Conservation (phyloP, 495 filamentous ascomycete species). For the Ramalina peruviana region DNA sequence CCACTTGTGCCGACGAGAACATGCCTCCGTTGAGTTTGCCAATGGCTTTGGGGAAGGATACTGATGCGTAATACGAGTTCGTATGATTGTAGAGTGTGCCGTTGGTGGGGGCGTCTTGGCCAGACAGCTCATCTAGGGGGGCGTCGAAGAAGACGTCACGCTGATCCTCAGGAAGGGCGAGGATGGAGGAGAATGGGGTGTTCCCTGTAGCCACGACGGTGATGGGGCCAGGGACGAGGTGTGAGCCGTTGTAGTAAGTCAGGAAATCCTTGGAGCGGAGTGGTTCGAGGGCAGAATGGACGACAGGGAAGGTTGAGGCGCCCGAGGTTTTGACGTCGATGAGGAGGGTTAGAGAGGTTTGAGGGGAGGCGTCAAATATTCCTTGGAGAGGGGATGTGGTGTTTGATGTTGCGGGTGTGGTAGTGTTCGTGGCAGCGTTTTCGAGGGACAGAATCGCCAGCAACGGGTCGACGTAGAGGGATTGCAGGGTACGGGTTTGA, state of each 20-base stretch:
- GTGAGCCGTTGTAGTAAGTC: slow-evolving; percentile 37
- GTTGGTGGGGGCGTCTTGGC: neutral
- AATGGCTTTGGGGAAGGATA: slow-evolving; percentile 28
- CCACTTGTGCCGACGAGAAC: slow-evolving; percentile 34
- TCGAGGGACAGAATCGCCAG: slow-evolving; percentile 38
- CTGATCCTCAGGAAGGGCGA: slow-evolving; percentile 30
- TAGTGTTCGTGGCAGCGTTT: slow-evolving; percentile 26
- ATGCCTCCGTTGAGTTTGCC: slow-evolving; percentile 21
- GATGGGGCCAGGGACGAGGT: slow-evolving; percentile 35
- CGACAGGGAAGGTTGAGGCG: slow-evolving; percentile 32
- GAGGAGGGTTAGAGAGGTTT: slow-evolving; percentile 20
- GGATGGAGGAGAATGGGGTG: slow-evolving; percentile 36
- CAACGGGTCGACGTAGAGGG: slow-evolving; percentile 53
- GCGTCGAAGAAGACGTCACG: slow-evolving; percentile 59
- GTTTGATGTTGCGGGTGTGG: slow-evolving; percentile 24
- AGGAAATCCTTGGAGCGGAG: slow-evolving; percentile 46
- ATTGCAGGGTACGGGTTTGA: slow-evolving; percentile 41
- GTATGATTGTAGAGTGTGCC: slow-evolving; percentile 14
- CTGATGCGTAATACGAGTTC: slow-evolving; percentile 31
- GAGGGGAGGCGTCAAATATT: slow-evolving; percentile 37
- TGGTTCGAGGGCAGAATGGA: slow-evolving; percentile 34
- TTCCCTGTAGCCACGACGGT: slow-evolving; percentile 61
- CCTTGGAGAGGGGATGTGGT: slow-evolving; percentile 31
- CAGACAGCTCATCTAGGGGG: slow-evolving; percentile 31
- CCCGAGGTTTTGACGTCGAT: slow-evolving; percentile 31